phyloP scores from a whole-genome alignment of 176 grass and related monocot genomes.

The Oryza coarctata region DNA sequence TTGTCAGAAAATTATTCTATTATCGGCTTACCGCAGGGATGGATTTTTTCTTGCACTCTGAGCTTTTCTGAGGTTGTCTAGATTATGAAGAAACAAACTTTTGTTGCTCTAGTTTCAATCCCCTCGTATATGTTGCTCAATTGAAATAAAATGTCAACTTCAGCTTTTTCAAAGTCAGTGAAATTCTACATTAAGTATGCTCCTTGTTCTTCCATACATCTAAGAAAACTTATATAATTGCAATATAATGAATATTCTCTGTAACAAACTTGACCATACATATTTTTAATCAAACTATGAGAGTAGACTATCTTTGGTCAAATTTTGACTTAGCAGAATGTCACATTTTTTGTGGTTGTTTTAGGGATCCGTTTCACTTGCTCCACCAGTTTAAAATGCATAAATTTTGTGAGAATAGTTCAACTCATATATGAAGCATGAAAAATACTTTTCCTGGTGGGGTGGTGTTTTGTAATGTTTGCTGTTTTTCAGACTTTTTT shows the following conservation, averaged over 20 bases:
- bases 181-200: no score
- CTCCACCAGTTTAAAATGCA: not conserved
- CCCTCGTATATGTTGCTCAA: not conserved
- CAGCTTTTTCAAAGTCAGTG: no score
- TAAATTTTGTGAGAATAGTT: no score
- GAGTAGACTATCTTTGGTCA: not conserved
- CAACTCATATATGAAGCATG: no score
- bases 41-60: not conserved
- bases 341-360: not conserved
- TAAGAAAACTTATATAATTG: not conserved
- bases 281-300: not conserved
- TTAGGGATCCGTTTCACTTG: not conserved
- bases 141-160: not conserved
- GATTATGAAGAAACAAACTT: not conserved
- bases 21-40: no score
- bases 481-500: no score
- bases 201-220: not conserved
- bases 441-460: no score
- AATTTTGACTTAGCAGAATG: not conserved
- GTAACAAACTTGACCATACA: not conserved
- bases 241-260: not conserved
- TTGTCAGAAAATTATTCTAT: no score
- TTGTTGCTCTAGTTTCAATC: not conserved
- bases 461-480: no score
- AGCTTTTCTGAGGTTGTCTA: not conserved